These are phyloP conservation scores for Arthrobotrys entomopaga DNA, from an alignment of 2,329 filamentous ascomycete genomes.

Conservation along the genomic window DNA sequence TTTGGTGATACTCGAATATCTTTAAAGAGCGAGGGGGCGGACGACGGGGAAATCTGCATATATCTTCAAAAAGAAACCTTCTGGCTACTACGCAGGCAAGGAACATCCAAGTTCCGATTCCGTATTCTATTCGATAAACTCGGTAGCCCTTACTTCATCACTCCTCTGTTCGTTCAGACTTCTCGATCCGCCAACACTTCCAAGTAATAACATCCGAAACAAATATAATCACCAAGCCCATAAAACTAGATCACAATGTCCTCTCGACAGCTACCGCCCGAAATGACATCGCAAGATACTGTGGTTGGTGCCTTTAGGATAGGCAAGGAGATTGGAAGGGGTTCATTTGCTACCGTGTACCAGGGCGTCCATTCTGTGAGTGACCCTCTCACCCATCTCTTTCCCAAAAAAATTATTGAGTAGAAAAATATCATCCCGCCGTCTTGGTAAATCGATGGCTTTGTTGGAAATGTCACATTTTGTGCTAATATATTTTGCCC, in stretches of 20 bases:
- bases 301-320: constrained; percentile 71
- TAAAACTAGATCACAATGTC: constrained; percentile 27
- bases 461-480: constrained; percentile 6
- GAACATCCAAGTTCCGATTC: not conserved
- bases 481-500: constrained; percentile 22
- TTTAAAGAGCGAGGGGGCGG: constrained; percentile 43
- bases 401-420: not conserved
- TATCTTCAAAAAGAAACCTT: constrained; percentile 23
- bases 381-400: constrained; percentile 54
- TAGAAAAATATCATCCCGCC: constrained; percentile 4
- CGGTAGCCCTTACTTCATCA: constrained; percentile 7
- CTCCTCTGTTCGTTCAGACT: constrained; percentile 18
- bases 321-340: constrained; percentile 91
- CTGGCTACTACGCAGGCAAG: constrained; percentile 17
- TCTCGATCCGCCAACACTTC: not conserved
- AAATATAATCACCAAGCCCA: not conserved
- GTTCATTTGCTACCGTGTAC: constrained; percentile 97
- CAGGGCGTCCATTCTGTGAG: constrained; percentile 84
- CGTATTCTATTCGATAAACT: too few relatives aligned
- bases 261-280: constrained; percentile 49
- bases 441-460: constrained; percentile 29
- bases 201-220: not conserved
- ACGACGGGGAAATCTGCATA: constrained; percentile 28
- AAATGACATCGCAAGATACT: constrained; percentile 53
- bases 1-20: constrained; percentile 11